Percentiles rank a stretch among this genome's conserved stretches.
Conservation (phyloP, 176 grass and related monocot genomes). For the Paspalum notatum region DNA sequence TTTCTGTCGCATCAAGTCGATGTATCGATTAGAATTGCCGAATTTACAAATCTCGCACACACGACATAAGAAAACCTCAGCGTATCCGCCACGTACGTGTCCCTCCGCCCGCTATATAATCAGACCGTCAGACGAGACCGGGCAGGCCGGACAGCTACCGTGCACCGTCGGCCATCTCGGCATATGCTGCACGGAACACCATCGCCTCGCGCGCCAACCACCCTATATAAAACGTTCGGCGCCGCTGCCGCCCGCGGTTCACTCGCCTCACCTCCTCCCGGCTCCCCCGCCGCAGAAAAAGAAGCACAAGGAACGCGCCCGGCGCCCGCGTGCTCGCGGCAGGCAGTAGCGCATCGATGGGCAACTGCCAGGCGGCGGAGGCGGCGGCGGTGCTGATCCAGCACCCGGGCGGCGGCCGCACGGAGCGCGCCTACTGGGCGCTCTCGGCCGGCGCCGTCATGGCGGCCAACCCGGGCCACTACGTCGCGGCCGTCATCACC, state of each 20-base stretch:
- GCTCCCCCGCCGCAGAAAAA: neutral
- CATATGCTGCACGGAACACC: neutral
- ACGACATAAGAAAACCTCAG: neutral
- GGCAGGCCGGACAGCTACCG: conserved; percentile 14
- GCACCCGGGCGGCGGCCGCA: conserved; percentile 62
- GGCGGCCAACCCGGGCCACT: conserved; percentile 84
- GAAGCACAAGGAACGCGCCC: neutral
- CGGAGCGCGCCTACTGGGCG: conserved; percentile 71
- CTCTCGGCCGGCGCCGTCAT: conserved; percentile 76
- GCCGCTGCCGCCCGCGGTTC: conserved; percentile 34
- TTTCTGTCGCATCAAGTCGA: no score
- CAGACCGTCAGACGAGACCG: neutral
- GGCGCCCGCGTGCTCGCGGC: no score
- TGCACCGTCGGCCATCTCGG: conserved; percentile 29
- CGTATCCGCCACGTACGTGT: conserved; percentile 14
- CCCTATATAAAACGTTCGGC: conserved; percentile 42
- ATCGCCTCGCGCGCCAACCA: neutral
- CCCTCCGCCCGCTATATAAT: neutral
- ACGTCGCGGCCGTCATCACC: conserved; percentile 82
- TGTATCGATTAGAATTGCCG: no score
- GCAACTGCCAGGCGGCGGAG: conserved; percentile 95
- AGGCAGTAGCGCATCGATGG: no score
- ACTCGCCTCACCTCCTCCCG: neutral
- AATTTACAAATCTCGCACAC: no score
- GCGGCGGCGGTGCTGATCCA: conserved; percentile 79